Conservation (phyloP, 805 yeast genomes). For the Lachancea nothofagi region DNA sequence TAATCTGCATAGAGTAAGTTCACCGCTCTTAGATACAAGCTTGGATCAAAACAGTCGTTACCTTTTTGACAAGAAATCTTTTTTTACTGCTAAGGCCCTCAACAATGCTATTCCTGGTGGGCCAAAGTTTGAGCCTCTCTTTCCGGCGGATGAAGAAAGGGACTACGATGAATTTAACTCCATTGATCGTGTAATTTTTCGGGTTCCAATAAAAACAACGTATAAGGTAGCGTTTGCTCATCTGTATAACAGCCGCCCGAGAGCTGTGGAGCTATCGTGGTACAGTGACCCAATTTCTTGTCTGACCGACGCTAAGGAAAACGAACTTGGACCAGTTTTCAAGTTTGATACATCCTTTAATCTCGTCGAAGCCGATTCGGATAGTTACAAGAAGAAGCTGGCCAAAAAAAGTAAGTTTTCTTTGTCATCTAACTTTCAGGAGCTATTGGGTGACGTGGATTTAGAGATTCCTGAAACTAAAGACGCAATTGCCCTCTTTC, state of each 20-base stretch:
- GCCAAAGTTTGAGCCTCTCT: constrained; percentile 87
- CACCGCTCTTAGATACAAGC: constrained; percentile 62
- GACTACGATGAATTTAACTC: constrained; percentile 90
- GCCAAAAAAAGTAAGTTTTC: constrained; percentile 37
- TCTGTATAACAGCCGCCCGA: constrained; percentile 71
- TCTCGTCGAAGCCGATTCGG: constrained; percentile 42
- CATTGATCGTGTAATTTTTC: constrained; percentile 76
- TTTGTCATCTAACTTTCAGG: constrained; percentile 41
- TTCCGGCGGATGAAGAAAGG: constrained; percentile 60
- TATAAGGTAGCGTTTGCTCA: constrained; percentile 83
- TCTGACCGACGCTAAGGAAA: constrained; percentile 39
- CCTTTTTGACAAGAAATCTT: constrained; percentile 71
- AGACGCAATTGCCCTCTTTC: constrained; percentile 62
- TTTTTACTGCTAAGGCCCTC: constrained; percentile 86
- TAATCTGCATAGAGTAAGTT: constrained; percentile 57
- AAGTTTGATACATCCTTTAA: constrained; percentile 48
- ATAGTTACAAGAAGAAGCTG: constrained; percentile 21
- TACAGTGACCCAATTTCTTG: constrained; percentile 62
- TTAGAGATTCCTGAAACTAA: constrained; percentile 43
- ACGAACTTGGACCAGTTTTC: constrained; percentile 44
- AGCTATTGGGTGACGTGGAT: constrained; percentile 45
- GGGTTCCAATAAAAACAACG: constrained; percentile 74
- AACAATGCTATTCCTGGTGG: constrained; percentile 91
- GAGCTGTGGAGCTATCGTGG: constrained; percentile 55
- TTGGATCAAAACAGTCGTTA: constrained; percentile 56